These are phyloP conservation scores for Ceratocystis huliohia DNA, from an alignment of 2,329 filamentous ascomycete species.

Conservation along the genomic window DNA sequence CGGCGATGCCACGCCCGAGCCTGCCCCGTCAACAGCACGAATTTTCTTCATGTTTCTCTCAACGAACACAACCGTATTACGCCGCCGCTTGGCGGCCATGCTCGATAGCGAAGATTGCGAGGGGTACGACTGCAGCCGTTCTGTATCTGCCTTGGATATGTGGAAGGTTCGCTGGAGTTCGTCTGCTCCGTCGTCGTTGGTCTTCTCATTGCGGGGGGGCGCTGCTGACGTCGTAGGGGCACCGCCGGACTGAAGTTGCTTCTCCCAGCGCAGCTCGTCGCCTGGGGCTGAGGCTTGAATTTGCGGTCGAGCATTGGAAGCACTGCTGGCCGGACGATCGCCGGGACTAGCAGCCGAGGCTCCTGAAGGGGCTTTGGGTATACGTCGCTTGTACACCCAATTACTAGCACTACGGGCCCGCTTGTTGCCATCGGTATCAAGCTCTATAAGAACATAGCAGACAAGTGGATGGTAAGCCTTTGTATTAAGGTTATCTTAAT, in stretches of 20 bases:
- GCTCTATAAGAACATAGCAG: slow-evolving; percentile 29
- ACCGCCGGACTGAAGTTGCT: slow-evolving; percentile 7
- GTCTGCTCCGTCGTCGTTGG: slow-evolving; percentile 22
- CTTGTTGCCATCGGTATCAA: slow-evolving; percentile 40
- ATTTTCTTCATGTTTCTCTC: slow-evolving; percentile 37
- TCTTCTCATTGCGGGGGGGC: slow-evolving; percentile 25
- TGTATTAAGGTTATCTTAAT: background rate
- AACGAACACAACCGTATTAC: slow-evolving; percentile 39
- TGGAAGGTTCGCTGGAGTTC: slow-evolving; percentile 18
- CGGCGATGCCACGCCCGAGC: background rate
- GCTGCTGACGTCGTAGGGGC: background rate
- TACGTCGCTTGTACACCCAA: slow-evolving; percentile 45
- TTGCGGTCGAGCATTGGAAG: slow-evolving; percentile 28
- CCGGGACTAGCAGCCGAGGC: slow-evolving; percentile 19
- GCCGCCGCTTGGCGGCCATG: slow-evolving; percentile 14
- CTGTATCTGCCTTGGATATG: slow-evolving; percentile 19
- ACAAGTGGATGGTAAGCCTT: background rate
- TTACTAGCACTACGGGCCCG: slow-evolving; percentile 38
- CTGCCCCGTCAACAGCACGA: slow-evolving; percentile 11
- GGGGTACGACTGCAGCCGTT: slow-evolving; percentile 15
- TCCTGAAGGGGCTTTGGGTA: slow-evolving; percentile 26
- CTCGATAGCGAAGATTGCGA: slow-evolving; percentile 12
- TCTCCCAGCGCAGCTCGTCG: slow-evolving; percentile 25
- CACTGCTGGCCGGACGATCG: slow-evolving; percentile 22
- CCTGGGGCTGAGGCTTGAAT: slow-evolving; percentile 38